Conservation (phyloP, 352 stramenopile species). For the Thraustochytrium sp. region DNA sequence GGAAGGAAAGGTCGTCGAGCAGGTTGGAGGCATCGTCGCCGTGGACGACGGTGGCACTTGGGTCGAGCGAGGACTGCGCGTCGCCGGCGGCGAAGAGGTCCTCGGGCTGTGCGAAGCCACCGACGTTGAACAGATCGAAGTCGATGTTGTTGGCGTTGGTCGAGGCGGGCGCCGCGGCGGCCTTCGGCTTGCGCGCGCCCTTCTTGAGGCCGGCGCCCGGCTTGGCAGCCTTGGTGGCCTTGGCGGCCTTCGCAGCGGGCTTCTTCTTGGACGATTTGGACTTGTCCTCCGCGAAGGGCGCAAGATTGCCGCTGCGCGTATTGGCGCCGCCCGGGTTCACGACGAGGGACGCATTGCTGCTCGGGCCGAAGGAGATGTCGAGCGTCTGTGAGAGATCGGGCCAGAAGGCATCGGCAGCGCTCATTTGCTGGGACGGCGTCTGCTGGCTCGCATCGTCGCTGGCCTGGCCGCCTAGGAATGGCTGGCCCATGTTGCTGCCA, state of each 20-base stretch:
- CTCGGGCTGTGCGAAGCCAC: background rate
- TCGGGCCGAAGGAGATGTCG: background rate
- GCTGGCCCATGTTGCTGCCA: constrained; percentile 73
- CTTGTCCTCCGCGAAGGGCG: constrained; percentile 84
- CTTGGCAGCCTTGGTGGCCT: constrained; percentile 89
- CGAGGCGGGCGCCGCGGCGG: no score
- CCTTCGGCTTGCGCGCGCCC: constrained; percentile 45
- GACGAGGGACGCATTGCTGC: constrained; percentile 47
- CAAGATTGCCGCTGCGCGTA: constrained; percentile 81
- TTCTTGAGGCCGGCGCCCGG: constrained; percentile 60
- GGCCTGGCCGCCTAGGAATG: constrained; percentile 66
- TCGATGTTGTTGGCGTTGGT: constrained; percentile 10
- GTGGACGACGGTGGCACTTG: background rate
- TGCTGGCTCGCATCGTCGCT: constrained; percentile 74
- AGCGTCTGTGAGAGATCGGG: background rate
- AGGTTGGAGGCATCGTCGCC: constrained; percentile 24
- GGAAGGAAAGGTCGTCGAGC: constrained; percentile 23
- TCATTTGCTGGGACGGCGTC: constrained; percentile 60
- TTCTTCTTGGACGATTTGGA: constrained; percentile 89
- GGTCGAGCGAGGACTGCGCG: background rate
- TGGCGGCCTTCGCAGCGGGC: constrained; percentile 80
- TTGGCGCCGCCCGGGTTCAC: constrained; percentile 75
- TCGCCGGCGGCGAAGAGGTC: background rate
- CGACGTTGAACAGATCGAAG: constrained; percentile 11
- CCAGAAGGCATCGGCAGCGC: constrained; percentile 29